Evolutionary conservation across 176 grass and related monocot genomes (phyloP), one percentile per base, ranked within the genome.

Genomic region (Secale cereale): DNA sequence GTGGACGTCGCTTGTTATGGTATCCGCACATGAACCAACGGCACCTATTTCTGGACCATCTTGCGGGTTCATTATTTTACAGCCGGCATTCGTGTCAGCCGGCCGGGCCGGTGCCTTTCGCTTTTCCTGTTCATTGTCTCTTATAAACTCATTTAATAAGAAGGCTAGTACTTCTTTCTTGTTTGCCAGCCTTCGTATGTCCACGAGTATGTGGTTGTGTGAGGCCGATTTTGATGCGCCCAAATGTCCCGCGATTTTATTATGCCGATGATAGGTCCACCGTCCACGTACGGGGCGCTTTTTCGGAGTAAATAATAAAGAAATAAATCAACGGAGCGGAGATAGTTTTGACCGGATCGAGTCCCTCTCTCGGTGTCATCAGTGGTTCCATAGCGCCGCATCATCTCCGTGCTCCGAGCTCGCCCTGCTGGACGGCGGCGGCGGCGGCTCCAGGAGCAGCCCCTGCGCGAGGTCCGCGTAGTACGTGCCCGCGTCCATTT

Each of bases 361-460:
- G n/a, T 2, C 5, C 12, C 19, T 2, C 5, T 8, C 19, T 15
- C 6, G 12, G 16, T 23, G 33, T 8, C 19, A 40, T 84, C 29
- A 72, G 78, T 89, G 79, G 67, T 82, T 85, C 82, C 87, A 84
- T 36, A 85, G 76, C 15, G 65, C 87, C 8, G 71, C 75, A 39
- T 83, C 80, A 0, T 40, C 19, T 56, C 52, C 52, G 6, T 56
- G 52, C 81, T 19, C 65, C 81, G 22, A 61, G 67, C 74, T 84
- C 65, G 32, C 74, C 36, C 59, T 74, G 3, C 81, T 76, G 29
- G 33, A 37, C 52, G 79, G 79, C 41, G 79, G 27, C 0, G 78
- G 90, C 23, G 91, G 91, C 27, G 86, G 86, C 25, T 86, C 79
- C 60, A 93, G 35, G 54, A 93, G 83, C n/a, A 93, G 20, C 22